These are phyloP conservation scores for Abortiporus biennis DNA, from an alignment of 1,284 basidiomycete genomes.

Conservation along the genomic window DNA sequence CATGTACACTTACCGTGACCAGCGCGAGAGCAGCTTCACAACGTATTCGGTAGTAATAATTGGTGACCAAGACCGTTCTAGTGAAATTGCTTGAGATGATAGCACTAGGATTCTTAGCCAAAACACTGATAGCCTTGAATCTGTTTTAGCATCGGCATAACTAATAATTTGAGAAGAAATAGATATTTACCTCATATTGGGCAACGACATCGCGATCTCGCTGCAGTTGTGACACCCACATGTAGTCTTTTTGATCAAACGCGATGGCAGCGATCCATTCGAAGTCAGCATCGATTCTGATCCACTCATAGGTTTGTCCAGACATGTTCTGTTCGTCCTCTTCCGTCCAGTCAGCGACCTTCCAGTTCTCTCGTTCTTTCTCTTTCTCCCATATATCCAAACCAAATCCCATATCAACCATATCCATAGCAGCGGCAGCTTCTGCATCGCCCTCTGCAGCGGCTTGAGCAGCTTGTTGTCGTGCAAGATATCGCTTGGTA, in stretches of 20 bases:
- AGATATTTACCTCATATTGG: constrained; percentile 77
- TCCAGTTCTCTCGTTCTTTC: constrained; percentile 89
- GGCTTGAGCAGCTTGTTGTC: constrained; percentile 89
- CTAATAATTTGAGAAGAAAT: constrained; percentile 2
- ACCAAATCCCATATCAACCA: constrained; percentile 95
- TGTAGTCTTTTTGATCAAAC: constrained; percentile 96
- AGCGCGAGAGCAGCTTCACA: constrained; percentile 91
- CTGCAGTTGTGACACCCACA: constrained; percentile 98
- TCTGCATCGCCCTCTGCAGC: constrained; percentile 89
- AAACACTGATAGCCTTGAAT: constrained; percentile 75
- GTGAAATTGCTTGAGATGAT: constrained; percentile 92
- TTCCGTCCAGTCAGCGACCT: constrained; percentile 96
- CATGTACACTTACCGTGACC: constrained; percentile 59
- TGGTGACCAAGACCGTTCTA: constrained; percentile 89
- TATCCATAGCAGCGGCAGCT: constrained; percentile 88
- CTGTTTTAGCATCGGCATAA: constrained; percentile 5
- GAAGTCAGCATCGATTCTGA: constrained; percentile 97
- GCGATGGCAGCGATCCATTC: constrained; percentile 94
- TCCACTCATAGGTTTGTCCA: constrained; percentile 98
- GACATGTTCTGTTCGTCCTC: constrained; percentile 93
- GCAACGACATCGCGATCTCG: constrained; percentile 98
- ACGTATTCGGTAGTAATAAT: constrained; percentile 96
- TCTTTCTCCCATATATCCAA: constrained; percentile 96
- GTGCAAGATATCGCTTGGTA: constrained; percentile 90
- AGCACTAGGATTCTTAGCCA: constrained; percentile 77